These are phyloP conservation scores for Fraxinus ornus DNA, from an alignment of 305 asterid genomes.

Conservation along the genomic window DNA sequence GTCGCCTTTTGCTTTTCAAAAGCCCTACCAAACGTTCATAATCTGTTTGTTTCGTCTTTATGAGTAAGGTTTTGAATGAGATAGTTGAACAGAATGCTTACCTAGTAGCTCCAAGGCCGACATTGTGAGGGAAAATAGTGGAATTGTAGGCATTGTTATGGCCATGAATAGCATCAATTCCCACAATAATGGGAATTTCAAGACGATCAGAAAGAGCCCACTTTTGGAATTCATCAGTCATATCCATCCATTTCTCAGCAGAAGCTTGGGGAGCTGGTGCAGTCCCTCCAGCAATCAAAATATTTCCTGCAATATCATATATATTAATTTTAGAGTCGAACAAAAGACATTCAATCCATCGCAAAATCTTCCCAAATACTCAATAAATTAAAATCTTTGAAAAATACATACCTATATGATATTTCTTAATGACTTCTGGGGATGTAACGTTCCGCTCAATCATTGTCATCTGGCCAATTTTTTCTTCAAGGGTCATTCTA, in stretches of 20 bases:
- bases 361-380: not conserved
- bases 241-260: not conserved
- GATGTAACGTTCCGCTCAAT: constrained; percentile 4
- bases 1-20: not conserved
- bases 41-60: not conserved
- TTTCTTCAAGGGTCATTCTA: constrained; percentile 23
- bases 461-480: constrained; percentile 24
- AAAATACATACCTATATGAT: not conserved
- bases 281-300: not conserved
- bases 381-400: not conserved
- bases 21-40: not conserved
- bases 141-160: not conserved
- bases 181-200: not conserved
- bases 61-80: not conserved
- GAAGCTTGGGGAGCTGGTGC: not conserved
- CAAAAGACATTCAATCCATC: not conserved
- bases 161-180: not conserved
- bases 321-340: not conserved
- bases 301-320: not conserved
- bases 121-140: not conserved
- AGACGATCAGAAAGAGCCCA: not conserved
- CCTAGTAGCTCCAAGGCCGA: not conserved
- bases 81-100: not conserved
- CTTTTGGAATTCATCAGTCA: not conserved
- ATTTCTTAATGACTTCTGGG: constrained; percentile 14